Percentiles rank a stretch among this genome's conserved stretches.
Conservation (phyloP, 441 rosid species). For the Adansonia gregorii region DNA sequence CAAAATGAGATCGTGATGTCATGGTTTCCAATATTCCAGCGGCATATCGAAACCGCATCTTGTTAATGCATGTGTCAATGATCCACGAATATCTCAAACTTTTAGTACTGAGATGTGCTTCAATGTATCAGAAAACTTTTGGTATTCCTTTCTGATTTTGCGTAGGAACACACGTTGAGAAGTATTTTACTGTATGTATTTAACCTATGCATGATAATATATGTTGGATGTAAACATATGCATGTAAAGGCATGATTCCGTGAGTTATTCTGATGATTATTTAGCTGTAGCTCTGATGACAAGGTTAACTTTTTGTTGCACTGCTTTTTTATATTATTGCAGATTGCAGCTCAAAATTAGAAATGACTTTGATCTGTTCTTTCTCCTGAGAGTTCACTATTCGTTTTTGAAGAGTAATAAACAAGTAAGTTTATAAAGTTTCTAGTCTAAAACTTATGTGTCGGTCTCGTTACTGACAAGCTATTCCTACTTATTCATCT, state of each 20-base stretch:
- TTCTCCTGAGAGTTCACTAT: conserved; percentile 99
- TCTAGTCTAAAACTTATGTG: conserved; percentile 27
- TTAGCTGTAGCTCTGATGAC: conserved; percentile 16
- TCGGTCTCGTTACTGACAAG: conserved; percentile 34
- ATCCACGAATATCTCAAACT: conserved; percentile 28
- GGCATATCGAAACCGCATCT: conserved; percentile 95
- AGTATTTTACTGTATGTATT: conserved; percentile 10
- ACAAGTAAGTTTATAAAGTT: conserved; percentile 57
- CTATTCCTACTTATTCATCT: conserved; percentile 23
- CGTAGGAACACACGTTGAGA: not conserved
- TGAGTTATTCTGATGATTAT: no score
- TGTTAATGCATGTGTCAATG: conserved; percentile 98
- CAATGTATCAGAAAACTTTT: not conserved
- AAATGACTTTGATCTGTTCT: conserved; percentile 99
- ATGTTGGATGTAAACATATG: not conserved
- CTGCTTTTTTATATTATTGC: conserved; percentile 25
- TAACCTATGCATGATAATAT: not conserved
- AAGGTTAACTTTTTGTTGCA: conserved; percentile 24
- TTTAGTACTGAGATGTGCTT: not conserved
- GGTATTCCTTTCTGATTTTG: conserved; percentile 10
- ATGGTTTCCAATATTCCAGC: conserved; percentile 99
- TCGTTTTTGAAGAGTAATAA: conserved; percentile 91
- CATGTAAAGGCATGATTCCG: not conserved
- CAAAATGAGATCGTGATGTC: conserved; percentile 99
- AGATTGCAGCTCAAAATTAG: conserved; percentile 88